phyloP scores from a whole-genome alignment of 2,329 filamentous ascomycete genomes.

The Hypoxylon sp. region DNA sequence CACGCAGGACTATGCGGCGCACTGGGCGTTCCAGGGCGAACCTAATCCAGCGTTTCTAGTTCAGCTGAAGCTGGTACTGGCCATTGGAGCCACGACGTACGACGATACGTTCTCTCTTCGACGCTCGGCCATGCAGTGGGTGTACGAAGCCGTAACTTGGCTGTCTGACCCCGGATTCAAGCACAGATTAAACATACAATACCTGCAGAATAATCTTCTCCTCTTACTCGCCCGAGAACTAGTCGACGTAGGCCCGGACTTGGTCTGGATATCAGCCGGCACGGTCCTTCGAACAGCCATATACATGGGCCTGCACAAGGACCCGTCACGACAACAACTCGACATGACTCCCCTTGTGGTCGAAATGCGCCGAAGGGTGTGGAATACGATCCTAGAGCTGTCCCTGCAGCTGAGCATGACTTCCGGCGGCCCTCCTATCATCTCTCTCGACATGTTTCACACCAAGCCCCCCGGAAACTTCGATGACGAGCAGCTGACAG shows the following conservation, averaged over 20 bases:
- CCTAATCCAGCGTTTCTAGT: conserved; percentile 58
- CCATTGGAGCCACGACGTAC: conserved; percentile 61
- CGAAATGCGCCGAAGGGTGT: conserved; percentile 60
- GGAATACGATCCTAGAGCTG: conserved; percentile 62
- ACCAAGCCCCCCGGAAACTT: conserved; percentile 58
- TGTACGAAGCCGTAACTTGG: conserved; percentile 65
- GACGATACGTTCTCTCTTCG: conserved; percentile 61
- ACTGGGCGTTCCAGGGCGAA: conserved; percentile 52
- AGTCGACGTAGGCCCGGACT: conserved; percentile 52
- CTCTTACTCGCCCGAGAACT: conserved; percentile 54
- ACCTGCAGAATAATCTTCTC: conserved; percentile 58
- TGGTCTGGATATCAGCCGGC: conserved; percentile 58
- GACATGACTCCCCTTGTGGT: conserved; percentile 46
- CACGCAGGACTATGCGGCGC: conserved; percentile 55
- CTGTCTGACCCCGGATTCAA: conserved; percentile 62
- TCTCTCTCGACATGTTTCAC: conserved; percentile 57
- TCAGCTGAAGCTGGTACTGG: conserved; percentile 65
- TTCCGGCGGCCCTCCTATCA: conserved; percentile 55
- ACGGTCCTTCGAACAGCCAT: conserved; percentile 55
- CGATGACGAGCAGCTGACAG: conserved; percentile 57
- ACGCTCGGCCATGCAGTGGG: conserved; percentile 60
- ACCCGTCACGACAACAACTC: conserved; percentile 52
- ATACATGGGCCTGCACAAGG: conserved; percentile 60
- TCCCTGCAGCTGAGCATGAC: conserved; percentile 54
- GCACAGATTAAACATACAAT: conserved; percentile 56